Base-by-base conservation (phyloP, 192 early-diverging fungal species). In the Tieghemiomyces parasiticus region DNA sequence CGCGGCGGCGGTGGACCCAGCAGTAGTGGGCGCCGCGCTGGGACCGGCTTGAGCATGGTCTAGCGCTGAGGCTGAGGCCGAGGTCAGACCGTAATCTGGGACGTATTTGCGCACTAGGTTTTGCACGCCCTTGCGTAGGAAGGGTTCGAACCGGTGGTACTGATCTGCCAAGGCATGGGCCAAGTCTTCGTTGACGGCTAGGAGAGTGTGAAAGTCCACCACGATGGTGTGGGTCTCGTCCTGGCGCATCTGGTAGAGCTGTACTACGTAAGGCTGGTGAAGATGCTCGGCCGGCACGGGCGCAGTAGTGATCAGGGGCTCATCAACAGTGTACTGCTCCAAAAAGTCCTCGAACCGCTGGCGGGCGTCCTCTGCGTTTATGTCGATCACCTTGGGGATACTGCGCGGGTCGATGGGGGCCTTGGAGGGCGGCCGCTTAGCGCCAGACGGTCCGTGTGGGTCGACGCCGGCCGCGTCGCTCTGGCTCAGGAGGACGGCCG, bases 81-180 rank as follows among this genome's bases (percentile, higher is more conserved):
- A 60, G 0, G 32, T 56, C 14, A 56, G 34, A 13, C 29, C 33
- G 16, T 90, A 82, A 20, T 75, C 71, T 20, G 82, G 78, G 63
- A 84, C 75, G 64, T 87, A 74, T 45, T 80, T 75, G 45, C 78
- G 71, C n/a, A 87, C 81, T 31, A 90, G 53, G 52, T 85, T 85
- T 65, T 89, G 89, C 54, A 95, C 81, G 3, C 89, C 90, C 60
- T 80, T 83, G 25, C 84, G 76, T 59, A 99, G 74, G 59, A 88
- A 95, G 10, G 93, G 87, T 50, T 91, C 86, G 67, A 94, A 68
- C 72, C 88, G 71, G 71, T 88, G 78, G 59, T 85, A 91, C 65
- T 91, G 83, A 46, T 79, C 71, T 16, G 66, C 58, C 28, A 92
- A 65, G n/a, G 82, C 78, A 49, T 71, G 64, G 19, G 81, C 84